A percentile compares a stretch with the other conserved stretches of the same genome.
Conservation (phyloP, 2,329 filamentous ascomycete genomes). For the Geoglossum cookeanum region DNA sequence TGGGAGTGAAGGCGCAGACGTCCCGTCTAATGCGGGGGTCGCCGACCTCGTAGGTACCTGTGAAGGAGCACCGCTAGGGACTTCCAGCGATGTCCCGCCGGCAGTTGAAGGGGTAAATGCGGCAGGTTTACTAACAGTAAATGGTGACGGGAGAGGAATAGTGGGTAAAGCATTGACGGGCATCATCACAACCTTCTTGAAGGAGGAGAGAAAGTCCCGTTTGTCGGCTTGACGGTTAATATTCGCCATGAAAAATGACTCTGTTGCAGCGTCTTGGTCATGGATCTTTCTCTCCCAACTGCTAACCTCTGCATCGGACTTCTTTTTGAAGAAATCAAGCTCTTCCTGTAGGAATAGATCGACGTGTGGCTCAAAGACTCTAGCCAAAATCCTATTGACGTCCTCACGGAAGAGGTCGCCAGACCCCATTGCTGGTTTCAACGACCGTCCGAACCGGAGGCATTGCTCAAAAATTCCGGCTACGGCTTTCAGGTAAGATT, state of each 20-base stretch:
- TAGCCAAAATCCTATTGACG: slow-evolving; percentile 46
- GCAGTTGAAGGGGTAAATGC: neutral
- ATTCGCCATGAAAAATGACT: slow-evolving; percentile 92
- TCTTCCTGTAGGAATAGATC: slow-evolving; percentile 87
- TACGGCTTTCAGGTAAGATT: slow-evolving; percentile 67
- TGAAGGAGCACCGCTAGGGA: neutral
- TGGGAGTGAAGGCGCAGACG: slow-evolving; percentile 11
- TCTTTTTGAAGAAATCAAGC: slow-evolving; percentile 61
- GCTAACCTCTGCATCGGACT: slow-evolving; percentile 57
- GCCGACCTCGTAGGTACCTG: neutral
- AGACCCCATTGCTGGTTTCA: slow-evolving; percentile 47
- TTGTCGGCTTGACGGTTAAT: slow-evolving; percentile 90
- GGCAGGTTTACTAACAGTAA: slow-evolving; percentile 25
- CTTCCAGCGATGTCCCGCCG: neutral
- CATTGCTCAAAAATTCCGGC: slow-evolving; percentile 78
- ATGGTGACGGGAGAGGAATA: slow-evolving; percentile 41
- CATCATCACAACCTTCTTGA: slow-evolving; percentile 99
- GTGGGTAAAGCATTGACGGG: slow-evolving; percentile 77
- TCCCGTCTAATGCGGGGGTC: slow-evolving; percentile 12
- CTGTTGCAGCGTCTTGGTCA: slow-evolving; percentile 75
- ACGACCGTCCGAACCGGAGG: slow-evolving; percentile 52
- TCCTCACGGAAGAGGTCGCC: slow-evolving; percentile 41
- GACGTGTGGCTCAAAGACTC: slow-evolving; percentile 79
- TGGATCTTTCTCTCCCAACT: slow-evolving; percentile 84
- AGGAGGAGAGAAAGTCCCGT: slow-evolving; percentile 85